Conservation (phyloP, 1,139 yeast genomes). For the Nadsonia commutata region DNA sequence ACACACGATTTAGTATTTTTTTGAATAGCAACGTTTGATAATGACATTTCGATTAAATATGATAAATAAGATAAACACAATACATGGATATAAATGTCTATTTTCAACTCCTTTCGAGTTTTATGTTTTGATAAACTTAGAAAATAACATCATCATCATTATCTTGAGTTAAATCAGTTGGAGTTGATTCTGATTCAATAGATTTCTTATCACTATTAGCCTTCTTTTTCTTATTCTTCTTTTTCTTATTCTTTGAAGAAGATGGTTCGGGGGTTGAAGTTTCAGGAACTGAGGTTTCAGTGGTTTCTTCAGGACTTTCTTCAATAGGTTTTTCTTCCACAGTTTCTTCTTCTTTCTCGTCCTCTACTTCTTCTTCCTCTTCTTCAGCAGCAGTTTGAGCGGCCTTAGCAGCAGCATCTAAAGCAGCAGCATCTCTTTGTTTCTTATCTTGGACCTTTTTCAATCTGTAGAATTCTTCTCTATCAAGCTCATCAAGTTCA, state of each 20-base stretch:
- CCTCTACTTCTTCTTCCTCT: constrained; percentile 9
- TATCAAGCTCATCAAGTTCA: constrained; percentile 90
- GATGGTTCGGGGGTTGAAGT: constrained; percentile 2
- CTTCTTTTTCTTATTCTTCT: constrained; percentile 3
- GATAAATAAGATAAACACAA: too few relatives aligned
- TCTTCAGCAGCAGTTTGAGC: constrained; percentile 8
- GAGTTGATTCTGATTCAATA: constrained; percentile 1
- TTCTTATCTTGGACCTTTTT: constrained; percentile 96
- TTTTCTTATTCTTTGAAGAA: constrained; percentile 2
- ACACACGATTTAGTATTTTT: too few relatives aligned
- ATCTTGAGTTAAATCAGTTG: constrained; percentile 7
- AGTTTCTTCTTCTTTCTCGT: constrained; percentile 9
- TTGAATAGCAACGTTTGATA: too few relatives aligned
- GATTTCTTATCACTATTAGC: not conserved
- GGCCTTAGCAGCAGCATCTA: constrained; percentile 34
- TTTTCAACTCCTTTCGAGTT: too few relatives aligned
- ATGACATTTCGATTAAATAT: too few relatives aligned
- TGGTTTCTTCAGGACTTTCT: constrained; percentile 5
- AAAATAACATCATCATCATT: constrained; percentile 18
- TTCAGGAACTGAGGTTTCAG: constrained; percentile 5
- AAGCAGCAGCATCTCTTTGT: constrained; percentile 57
- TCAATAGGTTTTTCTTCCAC: constrained; percentile 6
- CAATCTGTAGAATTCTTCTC: constrained; percentile 93
- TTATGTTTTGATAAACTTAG: too few relatives aligned
- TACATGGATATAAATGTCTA: too few relatives aligned